A percentile compares a stretch with the other conserved stretches of the same genome.
Evolutionary conservation across 164 flowering plant genomes (phyloP).

Genomic region (Dillenia turbinata): DNA sequence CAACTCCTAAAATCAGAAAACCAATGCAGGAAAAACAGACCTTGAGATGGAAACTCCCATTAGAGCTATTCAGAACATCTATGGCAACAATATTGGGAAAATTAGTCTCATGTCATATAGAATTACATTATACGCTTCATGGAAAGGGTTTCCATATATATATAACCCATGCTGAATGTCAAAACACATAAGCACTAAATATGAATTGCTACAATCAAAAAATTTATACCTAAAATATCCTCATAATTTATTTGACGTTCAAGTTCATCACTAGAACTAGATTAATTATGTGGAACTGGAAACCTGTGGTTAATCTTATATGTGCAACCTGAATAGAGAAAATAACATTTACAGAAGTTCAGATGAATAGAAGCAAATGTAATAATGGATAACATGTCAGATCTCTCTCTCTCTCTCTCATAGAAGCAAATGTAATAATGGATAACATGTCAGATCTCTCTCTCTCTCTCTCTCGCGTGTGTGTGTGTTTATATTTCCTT

Average conservation of each 20-base stretch:
- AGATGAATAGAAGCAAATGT: no score
- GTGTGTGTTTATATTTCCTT: no score
- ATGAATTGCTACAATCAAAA: constrained; percentile 1
- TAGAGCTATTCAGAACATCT: constrained; percentile 20
- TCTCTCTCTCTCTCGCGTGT: no score
- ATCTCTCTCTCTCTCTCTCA: no score
- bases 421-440: no score
- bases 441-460: no score
- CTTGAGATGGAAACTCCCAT: constrained; percentile 50
- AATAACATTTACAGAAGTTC: background rate
- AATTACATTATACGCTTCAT: constrained; percentile 57
- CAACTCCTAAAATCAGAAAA: background rate
- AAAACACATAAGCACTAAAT: background rate
- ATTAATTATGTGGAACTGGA: constrained; percentile 29
- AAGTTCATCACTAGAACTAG: constrained; percentile 67
- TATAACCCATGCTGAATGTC: constrained; percentile 3
- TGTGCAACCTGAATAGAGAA: constrained; percentile 60
- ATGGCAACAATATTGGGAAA: constrained; percentile 57
- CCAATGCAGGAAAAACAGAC: constrained; percentile 20
- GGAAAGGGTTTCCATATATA: constrained; percentile 52
- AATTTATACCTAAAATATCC: constrained; percentile 60
- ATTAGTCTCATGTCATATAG: constrained; percentile 52
- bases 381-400: no score
- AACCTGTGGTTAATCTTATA: constrained; percentile 41
- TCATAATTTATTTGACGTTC: constrained; percentile 44